These are phyloP conservation scores for cucumber (Cucumis sativus) DNA, from an alignment of 306 rosid genomes.

Conservation along the genomic window DNA sequence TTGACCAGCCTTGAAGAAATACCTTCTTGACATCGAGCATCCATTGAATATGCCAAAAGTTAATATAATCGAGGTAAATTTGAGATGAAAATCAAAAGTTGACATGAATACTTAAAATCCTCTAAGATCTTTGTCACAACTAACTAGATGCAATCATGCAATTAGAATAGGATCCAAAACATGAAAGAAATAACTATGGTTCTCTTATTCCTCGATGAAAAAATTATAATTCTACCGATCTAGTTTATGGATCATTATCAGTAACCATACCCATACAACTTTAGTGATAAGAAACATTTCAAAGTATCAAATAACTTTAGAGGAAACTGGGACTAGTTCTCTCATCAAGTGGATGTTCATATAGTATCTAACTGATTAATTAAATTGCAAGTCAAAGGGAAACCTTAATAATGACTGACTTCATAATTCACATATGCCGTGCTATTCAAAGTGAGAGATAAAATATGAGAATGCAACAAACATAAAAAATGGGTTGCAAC, in stretches of 20 bases:
- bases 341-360: not conserved
- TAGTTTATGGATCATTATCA: not conserved
- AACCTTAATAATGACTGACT: not conserved
- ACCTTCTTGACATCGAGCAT: constrained; percentile 24
- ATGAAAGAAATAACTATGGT: not conserved
- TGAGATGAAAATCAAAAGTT: not conserved
- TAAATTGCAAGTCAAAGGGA: not conserved
- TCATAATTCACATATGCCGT: not conserved
- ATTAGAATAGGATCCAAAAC: not conserved
- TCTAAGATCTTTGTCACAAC: not conserved
- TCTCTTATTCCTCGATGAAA: not conserved
- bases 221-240: not conserved
- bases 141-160: not conserved
- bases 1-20: no score
- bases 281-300: not conserved
- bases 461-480: not conserved
- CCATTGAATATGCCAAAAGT: constrained; percentile 29
- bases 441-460: not conserved
- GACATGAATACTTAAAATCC: not conserved
- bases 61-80: not conserved
- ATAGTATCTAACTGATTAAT: not conserved
- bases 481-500: not conserved
- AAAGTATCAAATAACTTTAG: not conserved
- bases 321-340: not conserved
- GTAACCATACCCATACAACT: not conserved